These are phyloP conservation scores for Miamiensis avidus DNA, from an alignment of 169 alveolate species.

Conservation along the genomic window DNA sequence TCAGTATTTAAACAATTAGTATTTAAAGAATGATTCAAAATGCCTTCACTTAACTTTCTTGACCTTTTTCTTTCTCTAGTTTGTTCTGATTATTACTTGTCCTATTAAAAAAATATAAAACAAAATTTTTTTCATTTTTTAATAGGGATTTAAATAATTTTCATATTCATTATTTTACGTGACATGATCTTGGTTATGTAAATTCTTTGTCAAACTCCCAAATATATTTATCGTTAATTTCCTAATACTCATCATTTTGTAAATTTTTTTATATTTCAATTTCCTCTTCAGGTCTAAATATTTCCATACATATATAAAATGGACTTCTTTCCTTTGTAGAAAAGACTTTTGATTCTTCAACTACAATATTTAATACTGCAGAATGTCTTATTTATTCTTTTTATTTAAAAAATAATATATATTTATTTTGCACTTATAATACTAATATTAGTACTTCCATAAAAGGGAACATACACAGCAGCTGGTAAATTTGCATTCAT, in stretches of 20 bases:
- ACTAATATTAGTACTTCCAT: constrained; percentile 21
- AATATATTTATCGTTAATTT: too few relatives aligned
- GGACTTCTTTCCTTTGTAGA: constrained; percentile 84
- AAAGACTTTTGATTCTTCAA: constrained; percentile 73
- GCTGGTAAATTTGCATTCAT: constrained; percentile 73
- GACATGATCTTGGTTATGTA: not conserved
- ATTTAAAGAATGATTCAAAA: too few relatives aligned
- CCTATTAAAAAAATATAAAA: too few relatives aligned
- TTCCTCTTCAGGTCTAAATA: constrained; percentile 74
- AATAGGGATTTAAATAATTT: too few relatives aligned
- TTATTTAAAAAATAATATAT: not conserved
- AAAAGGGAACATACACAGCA: constrained; percentile 77
- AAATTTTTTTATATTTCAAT: not conserved
- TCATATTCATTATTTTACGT: not conserved
- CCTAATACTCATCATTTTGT: too few relatives aligned
- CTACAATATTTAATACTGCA: constrained; percentile 74
- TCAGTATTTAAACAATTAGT: not conserved
- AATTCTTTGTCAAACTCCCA: not conserved
- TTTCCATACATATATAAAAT: constrained; percentile 70
- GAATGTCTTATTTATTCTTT: constrained; percentile 69
- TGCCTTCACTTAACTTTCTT: not conserved
- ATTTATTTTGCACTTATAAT: not conserved
- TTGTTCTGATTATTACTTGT: too few relatives aligned
- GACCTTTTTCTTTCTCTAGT: not conserved
- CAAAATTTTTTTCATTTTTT: too few relatives aligned